phyloP scores from a whole-genome alignment of 352 stramenopile genomes.

The Globisporangium uncinulatum region DNA sequence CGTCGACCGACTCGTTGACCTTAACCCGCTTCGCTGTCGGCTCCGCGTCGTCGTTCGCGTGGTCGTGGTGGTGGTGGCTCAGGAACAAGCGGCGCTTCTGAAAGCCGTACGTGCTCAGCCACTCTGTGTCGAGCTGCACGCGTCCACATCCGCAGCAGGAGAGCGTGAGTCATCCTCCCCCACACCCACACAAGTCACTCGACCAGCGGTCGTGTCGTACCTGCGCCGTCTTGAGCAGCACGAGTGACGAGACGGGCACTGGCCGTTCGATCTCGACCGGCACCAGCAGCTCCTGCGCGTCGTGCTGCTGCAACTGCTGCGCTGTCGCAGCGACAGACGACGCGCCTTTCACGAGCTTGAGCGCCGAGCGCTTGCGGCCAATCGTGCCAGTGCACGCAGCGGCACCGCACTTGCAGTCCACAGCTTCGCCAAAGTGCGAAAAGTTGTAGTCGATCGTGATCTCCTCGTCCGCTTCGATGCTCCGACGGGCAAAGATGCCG shows the following conservation, averaged over 20 bases:
- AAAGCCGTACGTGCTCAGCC: constrained; percentile 57
- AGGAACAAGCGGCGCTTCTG: constrained; percentile 65
- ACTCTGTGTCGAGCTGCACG: constrained; percentile 49
- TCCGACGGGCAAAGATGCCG: constrained; percentile 68
- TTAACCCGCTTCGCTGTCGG: constrained; percentile 8
- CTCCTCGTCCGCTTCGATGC: constrained; percentile 52
- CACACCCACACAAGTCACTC: background rate
- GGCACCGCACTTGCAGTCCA: constrained; percentile 73
- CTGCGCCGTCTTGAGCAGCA: constrained; percentile 66
- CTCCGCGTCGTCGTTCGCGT: background rate
- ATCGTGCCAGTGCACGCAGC: constrained; percentile 70
- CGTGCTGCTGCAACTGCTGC: constrained; percentile 13
- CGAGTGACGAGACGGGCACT: constrained; percentile 58
- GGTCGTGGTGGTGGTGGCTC: constrained; percentile 18
- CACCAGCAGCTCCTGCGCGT: constrained; percentile 16
- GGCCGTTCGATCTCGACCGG: constrained; percentile 59
- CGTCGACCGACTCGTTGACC: background rate
- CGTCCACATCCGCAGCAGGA: background rate
- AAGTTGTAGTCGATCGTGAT: constrained; percentile 88
- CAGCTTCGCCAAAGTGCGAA: constrained; percentile 71
- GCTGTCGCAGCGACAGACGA: background rate
- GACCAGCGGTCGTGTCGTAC: constrained; percentile 6
- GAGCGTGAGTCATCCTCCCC: background rate
- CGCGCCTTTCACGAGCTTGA: constrained; percentile 16
- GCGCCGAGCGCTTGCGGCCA: constrained; percentile 59